Percentiles rank a stretch among this genome's conserved stretches.
These are phyloP conservation scores for Vitis hybrid DNA, from an alignment of 177 flowering plant species.

Conservation along the genomic window DNA sequence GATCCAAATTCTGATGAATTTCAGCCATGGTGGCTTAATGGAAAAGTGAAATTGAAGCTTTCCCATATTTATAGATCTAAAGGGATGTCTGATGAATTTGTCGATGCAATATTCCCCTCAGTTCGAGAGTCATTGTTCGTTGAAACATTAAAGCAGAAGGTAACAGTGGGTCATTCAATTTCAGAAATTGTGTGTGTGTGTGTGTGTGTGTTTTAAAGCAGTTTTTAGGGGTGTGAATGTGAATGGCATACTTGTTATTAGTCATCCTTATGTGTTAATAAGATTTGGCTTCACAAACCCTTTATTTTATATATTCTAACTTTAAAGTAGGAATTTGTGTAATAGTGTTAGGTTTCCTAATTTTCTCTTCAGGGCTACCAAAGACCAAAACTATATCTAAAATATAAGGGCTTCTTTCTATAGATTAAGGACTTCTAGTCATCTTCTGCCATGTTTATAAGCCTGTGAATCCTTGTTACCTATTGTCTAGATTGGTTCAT, in stretches of 20 bases:
- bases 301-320: neutral
- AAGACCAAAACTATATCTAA: too few relatives aligned
- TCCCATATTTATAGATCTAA: slow-evolving; percentile 58
- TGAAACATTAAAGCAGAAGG: slow-evolving; percentile 60
- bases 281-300: neutral
- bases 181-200: neutral
- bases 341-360: too few relatives aligned
- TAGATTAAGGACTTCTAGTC: too few relatives aligned
- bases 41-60: slow-evolving; percentile 62
- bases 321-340: too few relatives aligned
- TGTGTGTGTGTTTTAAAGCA: neutral
- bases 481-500: neutral
- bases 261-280: neutral
- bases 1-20: slow-evolving; percentile 20
- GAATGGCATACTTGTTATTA: too few relatives aligned
- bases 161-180: slow-evolving; percentile 10
- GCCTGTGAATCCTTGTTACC: too few relatives aligned
- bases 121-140: slow-evolving; percentile 66
- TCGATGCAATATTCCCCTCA: slow-evolving; percentile 52
- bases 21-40: slow-evolving; percentile 77
- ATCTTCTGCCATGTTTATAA: too few relatives aligned
- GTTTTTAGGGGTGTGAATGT: too few relatives aligned
- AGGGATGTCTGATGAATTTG: slow-evolving; percentile 67
- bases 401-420: too few relatives aligned
- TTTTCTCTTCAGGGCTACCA: too few relatives aligned